Percentiles rank a stretch among this genome's conserved stretches.
These are phyloP conservation scores for Trichoderma asperelloides DNA, from an alignment of 495 filamentous ascomycete genomes.

Conservation along the genomic window DNA sequence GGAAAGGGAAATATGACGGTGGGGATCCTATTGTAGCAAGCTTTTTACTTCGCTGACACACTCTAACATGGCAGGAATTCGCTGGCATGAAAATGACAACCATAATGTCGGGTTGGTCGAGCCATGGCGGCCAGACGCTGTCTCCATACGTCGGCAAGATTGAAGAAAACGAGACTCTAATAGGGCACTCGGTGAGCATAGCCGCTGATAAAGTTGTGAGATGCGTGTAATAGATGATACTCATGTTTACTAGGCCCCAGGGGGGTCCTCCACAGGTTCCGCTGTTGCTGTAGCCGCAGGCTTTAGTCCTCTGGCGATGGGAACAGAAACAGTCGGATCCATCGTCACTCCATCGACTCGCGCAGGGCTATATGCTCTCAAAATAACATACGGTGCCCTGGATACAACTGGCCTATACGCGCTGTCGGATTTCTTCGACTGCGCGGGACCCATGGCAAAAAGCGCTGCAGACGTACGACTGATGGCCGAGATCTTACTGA, in stretches of 20 bases:
- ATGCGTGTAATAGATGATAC: neutral
- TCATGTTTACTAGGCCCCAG: slow-evolving; percentile 22
- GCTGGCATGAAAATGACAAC: slow-evolving; percentile 23
- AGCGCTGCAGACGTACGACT: slow-evolving; percentile 17
- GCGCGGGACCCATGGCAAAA: slow-evolving; percentile 29
- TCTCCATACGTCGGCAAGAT: slow-evolving; percentile 34
- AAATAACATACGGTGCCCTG: slow-evolving; percentile 13
- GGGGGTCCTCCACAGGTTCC: slow-evolving; percentile 42
- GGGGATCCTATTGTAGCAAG: too few species aligned
- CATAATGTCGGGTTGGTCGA: slow-evolving; percentile 35
- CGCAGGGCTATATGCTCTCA: slow-evolving; percentile 32
- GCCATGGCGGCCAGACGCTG: slow-evolving; percentile 32
- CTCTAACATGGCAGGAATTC: slow-evolving; percentile 13
- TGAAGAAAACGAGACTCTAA: slow-evolving; percentile 18
- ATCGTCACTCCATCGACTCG: slow-evolving; percentile 31
- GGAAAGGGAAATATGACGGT: slow-evolving; percentile 36
- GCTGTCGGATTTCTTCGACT: slow-evolving; percentile 21
- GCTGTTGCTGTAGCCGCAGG: slow-evolving; percentile 37
- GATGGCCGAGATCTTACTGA: slow-evolving; percentile 18
- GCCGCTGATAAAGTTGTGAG: neutral
- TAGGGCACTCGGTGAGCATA: slow-evolving; percentile 22
- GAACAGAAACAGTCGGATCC: slow-evolving; percentile 41
- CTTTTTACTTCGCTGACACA: neutral
- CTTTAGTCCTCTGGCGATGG: slow-evolving; percentile 34
- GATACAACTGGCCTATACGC: slow-evolving; percentile 13